Base-by-base conservation (phyloP, 2,329 filamentous ascomycete genomes). In the Colletotrichum zoysiae region DNA sequence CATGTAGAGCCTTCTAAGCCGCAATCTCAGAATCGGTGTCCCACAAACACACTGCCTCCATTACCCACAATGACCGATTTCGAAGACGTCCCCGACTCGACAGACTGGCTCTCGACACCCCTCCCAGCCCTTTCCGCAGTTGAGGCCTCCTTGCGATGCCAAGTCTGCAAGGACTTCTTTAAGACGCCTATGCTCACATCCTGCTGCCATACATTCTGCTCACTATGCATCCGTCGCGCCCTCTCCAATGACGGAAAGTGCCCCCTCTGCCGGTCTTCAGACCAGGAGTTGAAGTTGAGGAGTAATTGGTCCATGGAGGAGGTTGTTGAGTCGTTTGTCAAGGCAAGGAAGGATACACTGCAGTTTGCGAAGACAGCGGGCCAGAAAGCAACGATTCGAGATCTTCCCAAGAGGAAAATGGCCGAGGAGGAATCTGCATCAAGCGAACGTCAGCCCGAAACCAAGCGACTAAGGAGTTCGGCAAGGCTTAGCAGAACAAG, bases 81-180 rank as follows among this genome's bases (percentile, higher is more conserved):
- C 58, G 78, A 79, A 73, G 83, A 86, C 72, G 83, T 95, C 53
- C 83, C 92, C 61, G 93, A 96, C 82, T 91, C 93, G n/a, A 95
- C 93, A 65, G 94, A 97, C 84, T 97, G 94, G 94, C 86, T 95
- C 7, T 78, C 84, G 14, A 97, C 94, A 16, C 87, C 90, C 2
- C 85, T 97, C 1, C 83, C 89, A 20, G 84, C 84, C 18, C 88
- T 97, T 66, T 86, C 90, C 59, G 84, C 88, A 18, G 89, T 99
- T 74, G 96, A 99, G 78, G 91, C 92, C 72, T 91, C 95, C 3
- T 86, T 99, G 26, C 93, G 96, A 76, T 99, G 96, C 82, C 94
- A 98, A 82, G 93, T 99, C 72, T 99, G 96, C 89, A 98, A 98
- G 80, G 97, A 99, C 81, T 97, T 98, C 82, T 98, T 93, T 84